Evolutionary conservation across 495 filamentous ascomycete species (phyloP).

Genomic region (Hypoxylon fuscum): DNA sequence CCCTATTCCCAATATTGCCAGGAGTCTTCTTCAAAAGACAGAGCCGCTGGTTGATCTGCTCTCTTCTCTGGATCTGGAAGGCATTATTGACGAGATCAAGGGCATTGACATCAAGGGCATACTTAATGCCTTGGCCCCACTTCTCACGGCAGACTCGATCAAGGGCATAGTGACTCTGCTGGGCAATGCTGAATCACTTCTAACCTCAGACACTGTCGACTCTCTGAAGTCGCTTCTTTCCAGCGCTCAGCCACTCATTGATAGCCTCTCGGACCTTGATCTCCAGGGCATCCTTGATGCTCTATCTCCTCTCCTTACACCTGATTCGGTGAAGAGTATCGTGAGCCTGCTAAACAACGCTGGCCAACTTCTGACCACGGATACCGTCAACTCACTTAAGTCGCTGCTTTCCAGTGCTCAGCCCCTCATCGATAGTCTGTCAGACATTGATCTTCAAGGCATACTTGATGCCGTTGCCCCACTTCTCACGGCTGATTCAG

Average conservation of each 20-base stretch:
- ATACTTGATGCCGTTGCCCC: constrained; percentile 35
- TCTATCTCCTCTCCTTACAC: constrained; percentile 45
- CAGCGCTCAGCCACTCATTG: constrained; percentile 39
- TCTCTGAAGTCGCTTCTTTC: constrained; percentile 48
- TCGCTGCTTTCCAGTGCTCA: constrained; percentile 38
- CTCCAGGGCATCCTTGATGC: constrained; percentile 38
- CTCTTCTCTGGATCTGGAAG: constrained; percentile 42
- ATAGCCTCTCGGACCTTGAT: constrained; percentile 35
- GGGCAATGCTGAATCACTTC: constrained; percentile 49
- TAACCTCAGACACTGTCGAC: constrained; percentile 51
- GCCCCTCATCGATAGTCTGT: constrained; percentile 42
- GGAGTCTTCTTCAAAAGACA: constrained; percentile 41
- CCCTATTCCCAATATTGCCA: constrained; percentile 41
- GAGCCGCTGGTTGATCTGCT: constrained; percentile 45
- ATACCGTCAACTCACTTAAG: constrained; percentile 56
- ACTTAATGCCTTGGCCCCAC: constrained; percentile 50
- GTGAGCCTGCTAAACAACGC: constrained; percentile 56
- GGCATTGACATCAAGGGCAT: constrained; percentile 56
- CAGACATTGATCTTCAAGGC: constrained; percentile 42
- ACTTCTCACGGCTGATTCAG: constrained; percentile 48
- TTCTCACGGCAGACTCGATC: constrained; percentile 54
- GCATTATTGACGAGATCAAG: constrained; percentile 42
- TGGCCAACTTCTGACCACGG: constrained; percentile 50
- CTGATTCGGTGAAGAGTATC: constrained; percentile 50
- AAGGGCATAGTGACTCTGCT: constrained; percentile 56